phyloP scores from a whole-genome alignment of 345 rosid species.

The Eucalyptus sp. region DNA sequence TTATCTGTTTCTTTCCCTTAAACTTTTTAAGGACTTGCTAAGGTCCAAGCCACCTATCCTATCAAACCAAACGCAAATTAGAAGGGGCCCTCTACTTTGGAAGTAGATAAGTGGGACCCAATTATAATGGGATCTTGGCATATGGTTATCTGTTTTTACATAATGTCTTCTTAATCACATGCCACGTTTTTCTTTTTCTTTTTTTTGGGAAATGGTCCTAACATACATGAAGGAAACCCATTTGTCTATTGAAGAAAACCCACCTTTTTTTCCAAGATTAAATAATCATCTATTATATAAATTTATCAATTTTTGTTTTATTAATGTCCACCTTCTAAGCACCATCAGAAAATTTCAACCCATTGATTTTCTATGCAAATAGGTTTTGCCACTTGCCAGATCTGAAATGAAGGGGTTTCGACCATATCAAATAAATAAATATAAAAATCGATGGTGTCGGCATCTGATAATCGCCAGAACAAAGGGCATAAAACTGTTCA shows the following conservation, averaged over 20 bases:
- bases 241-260: background rate
- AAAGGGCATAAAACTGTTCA: background rate
- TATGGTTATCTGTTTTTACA: background rate
- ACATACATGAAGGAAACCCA: too few species aligned
- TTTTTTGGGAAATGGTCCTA: background rate
- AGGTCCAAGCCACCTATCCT: background rate
- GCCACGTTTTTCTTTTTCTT: background rate
- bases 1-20: accelerated
- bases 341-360: background rate
- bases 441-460: background rate
- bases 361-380: background rate
- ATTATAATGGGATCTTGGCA: background rate
- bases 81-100: background rate
- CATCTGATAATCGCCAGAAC: background rate
- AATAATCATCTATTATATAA: background rate
- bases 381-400: background rate
- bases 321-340: background rate
- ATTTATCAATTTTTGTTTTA: background rate
- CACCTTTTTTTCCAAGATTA: background rate
- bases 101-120: background rate
- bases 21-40: too few species aligned
- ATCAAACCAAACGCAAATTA: background rate
- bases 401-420: background rate
- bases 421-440: background rate
- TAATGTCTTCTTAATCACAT: background rate